phyloP scores from a whole-genome alignment of 2,329 filamentous ascomycete species.

The Allantophomopsis lycopodina region DNA sequence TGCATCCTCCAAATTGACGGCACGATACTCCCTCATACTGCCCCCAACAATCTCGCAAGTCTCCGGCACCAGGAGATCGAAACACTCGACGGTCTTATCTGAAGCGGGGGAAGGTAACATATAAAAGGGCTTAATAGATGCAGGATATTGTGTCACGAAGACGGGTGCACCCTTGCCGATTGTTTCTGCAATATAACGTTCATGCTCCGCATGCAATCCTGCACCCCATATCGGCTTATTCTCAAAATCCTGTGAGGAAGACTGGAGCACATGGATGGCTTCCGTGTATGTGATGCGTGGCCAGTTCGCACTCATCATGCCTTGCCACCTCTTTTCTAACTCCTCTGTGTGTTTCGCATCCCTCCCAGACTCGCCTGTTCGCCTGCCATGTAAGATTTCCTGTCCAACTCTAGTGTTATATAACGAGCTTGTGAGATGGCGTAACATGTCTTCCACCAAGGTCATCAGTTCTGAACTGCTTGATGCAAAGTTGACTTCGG shows the following conservation, averaged over 20 bases:
- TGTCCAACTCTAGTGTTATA: conserved; percentile 30
- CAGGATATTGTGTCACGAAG: conserved; percentile 91
- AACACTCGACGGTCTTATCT: conserved; percentile 47
- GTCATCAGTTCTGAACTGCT: conserved; percentile 60
- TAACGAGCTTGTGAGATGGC: conserved; percentile 31
- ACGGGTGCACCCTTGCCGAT: conserved; percentile 50
- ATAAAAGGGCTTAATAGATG: conserved; percentile 82
- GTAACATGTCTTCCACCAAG: conserved; percentile 68
- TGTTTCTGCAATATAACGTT: conserved; percentile 66
- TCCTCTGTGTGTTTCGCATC: conserved; percentile 21
- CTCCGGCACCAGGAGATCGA: conserved; percentile 58
- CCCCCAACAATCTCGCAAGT: conserved; percentile 57
- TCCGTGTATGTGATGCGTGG: conserved; percentile 71
- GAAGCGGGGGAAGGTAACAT: conserved; percentile 42
- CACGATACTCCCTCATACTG: conserved; percentile 55
- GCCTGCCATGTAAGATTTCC: conserved; percentile 36
- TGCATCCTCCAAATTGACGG: conserved; percentile 37
- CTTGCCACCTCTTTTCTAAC: conserved; percentile 59
- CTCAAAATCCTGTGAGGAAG: conserved; percentile 47
- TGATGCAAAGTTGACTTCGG: conserved; percentile 69
- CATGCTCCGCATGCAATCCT: conserved; percentile 82
- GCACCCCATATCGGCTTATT: conserved; percentile 56
- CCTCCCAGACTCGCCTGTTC: conserved; percentile 18
- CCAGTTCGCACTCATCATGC: conserved; percentile 49
- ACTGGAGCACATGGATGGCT: conserved; percentile 56